phyloP scores from a whole-genome alignment of 163 green algal genomes.

The Chloromonas sp. region DNA sequence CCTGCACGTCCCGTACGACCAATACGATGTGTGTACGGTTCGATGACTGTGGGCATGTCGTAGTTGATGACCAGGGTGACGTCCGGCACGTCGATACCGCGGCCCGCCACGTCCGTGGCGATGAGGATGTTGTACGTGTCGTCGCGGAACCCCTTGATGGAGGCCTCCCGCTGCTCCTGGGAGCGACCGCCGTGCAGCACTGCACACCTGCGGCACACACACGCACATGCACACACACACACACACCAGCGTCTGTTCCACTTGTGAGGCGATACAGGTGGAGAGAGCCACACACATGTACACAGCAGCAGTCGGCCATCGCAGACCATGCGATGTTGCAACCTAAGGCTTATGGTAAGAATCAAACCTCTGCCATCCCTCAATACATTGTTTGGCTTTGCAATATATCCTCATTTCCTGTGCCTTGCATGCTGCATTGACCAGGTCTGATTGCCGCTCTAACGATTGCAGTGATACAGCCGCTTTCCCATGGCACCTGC shows the following conservation, averaged over 20 bases:
- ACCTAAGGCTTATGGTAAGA: too few species aligned
- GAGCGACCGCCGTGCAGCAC: constrained; percentile 90
- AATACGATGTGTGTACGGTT: constrained; percentile 98
- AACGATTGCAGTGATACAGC: too few species aligned
- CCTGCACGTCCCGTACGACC: constrained; percentile 86
- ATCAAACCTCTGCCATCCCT: too few species aligned
- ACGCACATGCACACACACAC: background rate
- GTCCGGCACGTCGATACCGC: constrained; percentile 74
- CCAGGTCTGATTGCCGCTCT: background rate
- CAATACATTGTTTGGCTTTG: too few species aligned
- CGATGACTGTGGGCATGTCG: constrained; percentile 94
- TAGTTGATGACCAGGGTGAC: constrained; percentile 97
- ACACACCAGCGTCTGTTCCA: background rate
- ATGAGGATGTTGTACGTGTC: constrained; percentile 91
- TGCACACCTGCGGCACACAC: constrained; percentile 50
- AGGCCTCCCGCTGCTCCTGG: constrained; percentile 84
- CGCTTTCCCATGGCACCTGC: too few species aligned
- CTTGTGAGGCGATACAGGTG: too few species aligned
- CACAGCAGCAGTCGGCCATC: background rate
- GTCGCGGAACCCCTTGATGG: constrained; percentile 68
- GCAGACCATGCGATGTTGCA: too few species aligned
- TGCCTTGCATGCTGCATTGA: background rate
- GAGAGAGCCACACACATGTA: background rate
- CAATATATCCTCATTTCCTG: background rate
- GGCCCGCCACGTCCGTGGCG: constrained; percentile 94